phyloP scores from a whole-genome alignment of 441 rosid species.

The Pelargonium myrrhifolium region DNA sequence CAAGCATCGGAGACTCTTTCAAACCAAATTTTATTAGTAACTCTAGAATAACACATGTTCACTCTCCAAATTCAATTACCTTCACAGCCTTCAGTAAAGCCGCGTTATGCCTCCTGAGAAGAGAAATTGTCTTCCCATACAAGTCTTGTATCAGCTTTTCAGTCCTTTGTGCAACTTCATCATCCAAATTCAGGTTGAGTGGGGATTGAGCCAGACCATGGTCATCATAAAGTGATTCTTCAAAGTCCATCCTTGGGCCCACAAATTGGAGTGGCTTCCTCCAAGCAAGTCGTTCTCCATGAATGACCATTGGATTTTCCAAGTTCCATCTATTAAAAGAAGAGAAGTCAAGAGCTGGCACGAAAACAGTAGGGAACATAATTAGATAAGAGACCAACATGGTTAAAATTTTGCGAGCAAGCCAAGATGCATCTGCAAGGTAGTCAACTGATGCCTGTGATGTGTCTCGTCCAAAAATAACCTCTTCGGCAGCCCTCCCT shows the following conservation, averaged over 20 bases:
- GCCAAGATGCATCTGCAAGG: constrained; percentile 94
- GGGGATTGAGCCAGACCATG: constrained; percentile 69
- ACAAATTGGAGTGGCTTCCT: constrained; percentile 61
- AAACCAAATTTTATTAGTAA: not conserved
- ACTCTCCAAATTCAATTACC: constrained; percentile 31
- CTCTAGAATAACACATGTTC: not conserved
- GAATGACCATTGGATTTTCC: constrained; percentile 88
- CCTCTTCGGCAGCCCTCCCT: constrained; percentile 95
- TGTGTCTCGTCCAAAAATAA: constrained; percentile 76
- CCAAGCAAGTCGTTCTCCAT: constrained; percentile 92
- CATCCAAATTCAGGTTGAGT: constrained; percentile 77
- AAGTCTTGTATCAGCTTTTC: constrained; percentile 52
- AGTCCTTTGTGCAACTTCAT: constrained; percentile 63
- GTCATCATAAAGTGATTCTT: constrained; percentile 82
- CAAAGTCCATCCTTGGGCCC: constrained; percentile 88
- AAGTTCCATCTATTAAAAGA: constrained; percentile 70
- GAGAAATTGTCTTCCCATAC: constrained; percentile 59
- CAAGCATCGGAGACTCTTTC: not conserved
- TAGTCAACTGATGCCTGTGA: constrained; percentile 75
- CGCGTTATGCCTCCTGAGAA: constrained; percentile 63
- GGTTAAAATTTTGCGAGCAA: constrained; percentile 85
- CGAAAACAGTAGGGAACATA: constrained; percentile 14
- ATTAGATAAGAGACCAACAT: constrained; percentile 35
- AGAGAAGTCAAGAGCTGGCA: constrained; percentile 12
- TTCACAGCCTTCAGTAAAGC: constrained; percentile 79